These are phyloP conservation scores for Flaveria bidentis DNA, from an alignment of 129 eudicot species.

Conservation along the genomic window DNA sequence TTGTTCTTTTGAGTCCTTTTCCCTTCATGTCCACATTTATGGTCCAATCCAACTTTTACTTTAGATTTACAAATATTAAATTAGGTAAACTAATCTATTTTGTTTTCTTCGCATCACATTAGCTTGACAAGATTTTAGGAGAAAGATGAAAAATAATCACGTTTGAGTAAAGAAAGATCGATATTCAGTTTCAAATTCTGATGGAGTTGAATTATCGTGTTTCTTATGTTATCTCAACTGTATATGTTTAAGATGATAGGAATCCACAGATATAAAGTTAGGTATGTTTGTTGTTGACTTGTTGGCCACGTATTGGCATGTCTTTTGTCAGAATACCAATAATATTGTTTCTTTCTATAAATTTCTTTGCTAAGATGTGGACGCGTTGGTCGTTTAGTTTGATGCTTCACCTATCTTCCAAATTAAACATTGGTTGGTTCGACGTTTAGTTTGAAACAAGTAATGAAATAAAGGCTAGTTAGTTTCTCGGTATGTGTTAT, in stretches of 20 bases:
- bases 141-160: not conserved
- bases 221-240: not conserved
- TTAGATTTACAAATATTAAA: not conserved
- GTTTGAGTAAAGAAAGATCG: not conserved
- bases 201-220: not conserved
- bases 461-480: no score
- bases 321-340: not conserved
- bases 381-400: not conserved
- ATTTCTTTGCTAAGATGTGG: not conserved
- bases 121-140: constrained; percentile 18
- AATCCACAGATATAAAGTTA: not conserved
- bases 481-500: no score
- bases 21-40: constrained; percentile 19
- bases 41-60: constrained; percentile 30
- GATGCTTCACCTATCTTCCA: no score
- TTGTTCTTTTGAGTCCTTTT: not conserved
- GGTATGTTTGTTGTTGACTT: not conserved
- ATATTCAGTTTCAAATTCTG: not conserved
- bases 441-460: no score
- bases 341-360: not conserved
- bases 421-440: no score
- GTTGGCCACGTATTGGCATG: not conserved
- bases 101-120: not conserved
- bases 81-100: not conserved
- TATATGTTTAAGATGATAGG: not conserved